Percentiles rank a stretch among this genome's conserved stretches.
Conservation (phyloP, 805 yeast species). For the Kodamaea neixiangensis region DNA sequence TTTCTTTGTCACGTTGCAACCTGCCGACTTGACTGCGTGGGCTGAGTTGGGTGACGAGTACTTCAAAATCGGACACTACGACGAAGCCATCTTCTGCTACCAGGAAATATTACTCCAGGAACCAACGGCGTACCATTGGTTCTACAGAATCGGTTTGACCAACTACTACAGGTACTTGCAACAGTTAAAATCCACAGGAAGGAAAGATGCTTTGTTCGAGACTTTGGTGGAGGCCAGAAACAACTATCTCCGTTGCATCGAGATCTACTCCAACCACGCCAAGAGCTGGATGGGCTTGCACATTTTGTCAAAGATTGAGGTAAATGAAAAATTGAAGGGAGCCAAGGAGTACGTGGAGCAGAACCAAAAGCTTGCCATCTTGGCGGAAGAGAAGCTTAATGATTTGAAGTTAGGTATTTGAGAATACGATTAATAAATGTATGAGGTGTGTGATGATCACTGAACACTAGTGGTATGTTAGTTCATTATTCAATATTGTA, state of each 20-base stretch:
- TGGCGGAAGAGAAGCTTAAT: slow-evolving; percentile 18
- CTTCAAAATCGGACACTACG: slow-evolving; percentile 57
- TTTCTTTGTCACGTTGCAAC: slow-evolving; percentile 59
- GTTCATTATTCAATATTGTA: too few species aligned
- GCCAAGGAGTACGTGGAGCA: slow-evolving; percentile 24
- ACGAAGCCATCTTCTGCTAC: slow-evolving; percentile 63
- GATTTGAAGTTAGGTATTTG: slow-evolving; percentile 1
- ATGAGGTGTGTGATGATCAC: too few species aligned
- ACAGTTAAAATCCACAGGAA: slow-evolving; percentile 23
- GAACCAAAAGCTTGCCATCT: slow-evolving; percentile 22
- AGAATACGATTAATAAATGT: neutral
- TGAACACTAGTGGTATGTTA: too few species aligned
- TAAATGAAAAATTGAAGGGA: slow-evolving; percentile 22
- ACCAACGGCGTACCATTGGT: slow-evolving; percentile 70
- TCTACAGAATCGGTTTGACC: slow-evolving; percentile 57
- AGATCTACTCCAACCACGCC: slow-evolving; percentile 66
- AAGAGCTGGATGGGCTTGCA: slow-evolving; percentile 77
- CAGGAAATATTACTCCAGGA: slow-evolving; percentile 69
- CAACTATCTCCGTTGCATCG: slow-evolving; percentile 70
- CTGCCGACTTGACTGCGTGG: slow-evolving; percentile 79
- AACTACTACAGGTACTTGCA: slow-evolving; percentile 35
- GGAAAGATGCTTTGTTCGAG: slow-evolving; percentile 30
- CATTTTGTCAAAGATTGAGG: slow-evolving; percentile 31
- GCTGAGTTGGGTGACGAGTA: slow-evolving; percentile 74
- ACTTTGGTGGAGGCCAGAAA: slow-evolving; percentile 36